Percentiles rank a stretch among this genome's conserved stretches.
These are phyloP conservation scores for Colletotrichum sp. DNA, from an alignment of 2,329 filamentous ascomycete species.

Conservation along the genomic window DNA sequence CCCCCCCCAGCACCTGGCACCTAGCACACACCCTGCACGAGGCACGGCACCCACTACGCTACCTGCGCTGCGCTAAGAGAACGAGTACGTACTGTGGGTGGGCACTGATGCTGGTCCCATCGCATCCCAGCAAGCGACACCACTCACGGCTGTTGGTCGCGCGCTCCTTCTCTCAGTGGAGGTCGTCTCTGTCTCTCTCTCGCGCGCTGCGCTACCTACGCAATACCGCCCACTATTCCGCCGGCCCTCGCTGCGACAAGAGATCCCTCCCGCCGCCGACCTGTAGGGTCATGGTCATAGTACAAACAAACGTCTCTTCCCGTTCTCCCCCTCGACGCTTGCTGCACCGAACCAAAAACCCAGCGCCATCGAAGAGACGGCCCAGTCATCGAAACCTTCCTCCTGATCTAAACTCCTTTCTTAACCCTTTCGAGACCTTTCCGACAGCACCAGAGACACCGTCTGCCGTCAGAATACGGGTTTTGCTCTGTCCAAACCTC, in stretches of 20 bases:
- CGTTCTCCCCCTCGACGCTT: slow-evolving; percentile 1
- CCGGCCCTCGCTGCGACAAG: slow-evolving; percentile 17
- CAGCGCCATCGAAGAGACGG: neutral
- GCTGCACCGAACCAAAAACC: neutral
- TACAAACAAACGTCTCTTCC: neutral
- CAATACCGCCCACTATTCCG: slow-evolving; percentile 15
- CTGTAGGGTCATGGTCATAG: neutral
- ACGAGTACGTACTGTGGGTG: neutral
- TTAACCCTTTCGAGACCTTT: neutral
- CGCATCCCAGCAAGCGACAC: slow-evolving; percentile 6
- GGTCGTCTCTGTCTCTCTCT: neutral
- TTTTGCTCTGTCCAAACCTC: neutral
- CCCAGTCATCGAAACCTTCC: slow-evolving; percentile 2
- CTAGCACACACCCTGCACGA: slow-evolving; percentile 1
- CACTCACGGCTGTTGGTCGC: neutral
- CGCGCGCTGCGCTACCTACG: neutral
- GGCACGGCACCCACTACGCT: neutral
- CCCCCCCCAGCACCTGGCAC: slow-evolving; percentile 11
- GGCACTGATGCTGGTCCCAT: neutral
- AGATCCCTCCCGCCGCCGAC: slow-evolving; percentile 17
- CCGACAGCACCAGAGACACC: neutral
- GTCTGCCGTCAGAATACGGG: neutral
- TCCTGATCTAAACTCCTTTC: neutral
- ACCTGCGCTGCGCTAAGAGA: neutral
- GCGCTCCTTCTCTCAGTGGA: neutral